A percentile compares a stretch with the other conserved stretches of the same genome.
Conservation (phyloP, 2,329 filamentous ascomycete genomes). For the Fusarium nanum region DNA sequence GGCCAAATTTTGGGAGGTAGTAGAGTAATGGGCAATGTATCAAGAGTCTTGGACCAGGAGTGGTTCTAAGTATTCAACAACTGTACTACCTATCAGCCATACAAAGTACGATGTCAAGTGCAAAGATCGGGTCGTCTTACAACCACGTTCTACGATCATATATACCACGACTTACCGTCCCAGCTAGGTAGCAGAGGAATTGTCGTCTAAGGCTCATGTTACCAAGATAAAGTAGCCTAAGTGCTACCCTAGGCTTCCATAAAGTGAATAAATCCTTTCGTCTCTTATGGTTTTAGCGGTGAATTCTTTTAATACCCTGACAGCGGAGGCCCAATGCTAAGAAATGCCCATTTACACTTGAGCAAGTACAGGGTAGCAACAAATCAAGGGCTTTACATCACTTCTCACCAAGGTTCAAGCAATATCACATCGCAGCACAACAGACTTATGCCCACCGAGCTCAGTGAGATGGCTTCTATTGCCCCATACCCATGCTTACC, state of each 20-base stretch:
- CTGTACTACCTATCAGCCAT: neutral
- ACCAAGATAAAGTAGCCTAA: neutral
- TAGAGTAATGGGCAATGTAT: conserved; percentile 36
- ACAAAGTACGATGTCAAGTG: neutral
- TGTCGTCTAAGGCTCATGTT: neutral
- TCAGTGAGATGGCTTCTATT: conserved; percentile 40
- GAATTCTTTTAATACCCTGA: no score
- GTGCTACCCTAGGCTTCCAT: neutral
- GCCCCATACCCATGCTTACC: conserved; percentile 24
- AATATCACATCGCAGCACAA: conserved; percentile 27
- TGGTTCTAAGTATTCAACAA: conserved; percentile 10
- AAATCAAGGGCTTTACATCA: neutral
- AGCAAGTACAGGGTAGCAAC: neutral
- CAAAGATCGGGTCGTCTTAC: no score
- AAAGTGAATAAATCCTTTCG: no score
- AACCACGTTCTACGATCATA: neutral
- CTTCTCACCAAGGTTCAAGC: neutral
- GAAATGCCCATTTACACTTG: neutral
- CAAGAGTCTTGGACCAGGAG: conserved; percentile 20
- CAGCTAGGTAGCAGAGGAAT: neutral
- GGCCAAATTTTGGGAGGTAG: conserved; percentile 45
- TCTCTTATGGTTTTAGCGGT: neutral
- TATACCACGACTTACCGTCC: neutral
- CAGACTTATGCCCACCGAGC: conserved; percentile 24
- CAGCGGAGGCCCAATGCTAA: no score